These are phyloP conservation scores for Fusarium hostae DNA, from an alignment of 2,329 filamentous ascomycete genomes.

Conservation along the genomic window DNA sequence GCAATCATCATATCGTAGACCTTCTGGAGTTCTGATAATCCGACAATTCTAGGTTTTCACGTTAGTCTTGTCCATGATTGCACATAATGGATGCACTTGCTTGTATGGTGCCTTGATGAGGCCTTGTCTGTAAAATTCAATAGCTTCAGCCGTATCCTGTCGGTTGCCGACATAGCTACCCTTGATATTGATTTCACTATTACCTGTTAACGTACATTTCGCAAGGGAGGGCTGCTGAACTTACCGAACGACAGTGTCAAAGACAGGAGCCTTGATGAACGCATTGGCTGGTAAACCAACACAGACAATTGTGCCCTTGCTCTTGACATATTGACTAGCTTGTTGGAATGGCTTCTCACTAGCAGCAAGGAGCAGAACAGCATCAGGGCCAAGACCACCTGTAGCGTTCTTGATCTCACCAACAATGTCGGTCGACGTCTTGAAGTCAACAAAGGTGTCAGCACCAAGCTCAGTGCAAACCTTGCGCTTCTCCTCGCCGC, in stretches of 20 bases:
- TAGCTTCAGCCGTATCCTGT: conserved; percentile 82
- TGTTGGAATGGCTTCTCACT: conserved; percentile 92
- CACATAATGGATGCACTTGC: neutral
- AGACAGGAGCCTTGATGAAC: conserved; percentile 82
- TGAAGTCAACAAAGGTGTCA: conserved; percentile 80
- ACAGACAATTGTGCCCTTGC: conserved; percentile 81
- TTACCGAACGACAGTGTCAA: conserved; percentile 76
- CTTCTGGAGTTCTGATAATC: conserved; percentile 77
- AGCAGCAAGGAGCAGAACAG: conserved; percentile 84
- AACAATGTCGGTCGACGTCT: conserved; percentile 76
- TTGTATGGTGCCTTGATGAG: conserved; percentile 88
- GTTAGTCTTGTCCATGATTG: neutral
- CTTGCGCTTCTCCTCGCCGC: conserved; percentile 80
- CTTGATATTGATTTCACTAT: conserved; percentile 85
- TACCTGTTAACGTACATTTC: neutral
- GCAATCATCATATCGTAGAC: conserved; percentile 78
- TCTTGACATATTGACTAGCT: conserved; percentile 83
- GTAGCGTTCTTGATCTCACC: conserved; percentile 76
- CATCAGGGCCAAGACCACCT: conserved; percentile 83
- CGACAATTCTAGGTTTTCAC: conserved; percentile 61
- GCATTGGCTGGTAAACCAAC: conserved; percentile 88
- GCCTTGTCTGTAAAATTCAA: conserved; percentile 85
- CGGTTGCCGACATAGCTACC: conserved; percentile 92
- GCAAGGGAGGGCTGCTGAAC: rapidly evolving
- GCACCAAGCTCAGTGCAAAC: conserved; percentile 78